Percentiles rank a stretch among this genome's conserved stretches.
Conservation (phyloP, 2,329 filamentous ascomycete genomes). For the Fusarium nanum region DNA sequence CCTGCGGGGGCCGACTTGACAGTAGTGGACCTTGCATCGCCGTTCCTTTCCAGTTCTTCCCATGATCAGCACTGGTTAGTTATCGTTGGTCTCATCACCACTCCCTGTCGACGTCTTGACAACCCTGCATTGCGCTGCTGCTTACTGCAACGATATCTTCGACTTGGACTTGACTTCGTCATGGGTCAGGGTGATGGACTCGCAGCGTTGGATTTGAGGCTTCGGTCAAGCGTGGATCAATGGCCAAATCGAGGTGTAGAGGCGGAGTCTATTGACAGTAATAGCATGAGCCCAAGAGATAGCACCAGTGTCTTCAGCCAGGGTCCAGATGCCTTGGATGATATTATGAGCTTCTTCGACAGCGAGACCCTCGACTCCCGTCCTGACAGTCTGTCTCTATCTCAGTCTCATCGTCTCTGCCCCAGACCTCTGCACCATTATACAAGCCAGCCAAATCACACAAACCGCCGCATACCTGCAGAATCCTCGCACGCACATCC, state of each 20-base stretch:
- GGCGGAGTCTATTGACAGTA: slow-evolving; percentile 25
- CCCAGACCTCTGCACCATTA: slow-evolving; percentile 40
- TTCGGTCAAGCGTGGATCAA: slow-evolving; percentile 37
- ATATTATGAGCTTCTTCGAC: slow-evolving; percentile 46
- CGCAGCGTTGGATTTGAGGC: slow-evolving; percentile 37
- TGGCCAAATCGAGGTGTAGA: slow-evolving; percentile 26
- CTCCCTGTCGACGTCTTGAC: slow-evolving; percentile 39
- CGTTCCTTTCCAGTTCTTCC: slow-evolving; percentile 44
- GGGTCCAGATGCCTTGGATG: slow-evolving; percentile 33
- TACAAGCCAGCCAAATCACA: slow-evolving; percentile 22
- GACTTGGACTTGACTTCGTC: slow-evolving; percentile 34
- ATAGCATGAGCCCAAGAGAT: slow-evolving; percentile 29
- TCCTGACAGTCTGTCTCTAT: slow-evolving; percentile 36
- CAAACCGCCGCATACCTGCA: slow-evolving; percentile 29
- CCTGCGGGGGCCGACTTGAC: slow-evolving; percentile 33
- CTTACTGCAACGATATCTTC: slow-evolving; percentile 22
- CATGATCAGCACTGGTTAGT: slow-evolving; percentile 44
- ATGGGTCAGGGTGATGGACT: slow-evolving; percentile 44
- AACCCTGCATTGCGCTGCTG: slow-evolving; percentile 36
- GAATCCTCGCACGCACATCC: slow-evolving; percentile 36
- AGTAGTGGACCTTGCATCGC: slow-evolving; percentile 43
- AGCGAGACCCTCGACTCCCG: slow-evolving; percentile 44
- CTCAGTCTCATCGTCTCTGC: slow-evolving; percentile 32
- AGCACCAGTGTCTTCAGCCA: slow-evolving; percentile 32
- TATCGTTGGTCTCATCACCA: slow-evolving; percentile 36